Percentiles rank a stretch among this genome's conserved stretches.
phyloP scores from a whole-genome alignment of 2,329 filamentous ascomycete species.

The Daldinia eschscholtzii region DNA sequence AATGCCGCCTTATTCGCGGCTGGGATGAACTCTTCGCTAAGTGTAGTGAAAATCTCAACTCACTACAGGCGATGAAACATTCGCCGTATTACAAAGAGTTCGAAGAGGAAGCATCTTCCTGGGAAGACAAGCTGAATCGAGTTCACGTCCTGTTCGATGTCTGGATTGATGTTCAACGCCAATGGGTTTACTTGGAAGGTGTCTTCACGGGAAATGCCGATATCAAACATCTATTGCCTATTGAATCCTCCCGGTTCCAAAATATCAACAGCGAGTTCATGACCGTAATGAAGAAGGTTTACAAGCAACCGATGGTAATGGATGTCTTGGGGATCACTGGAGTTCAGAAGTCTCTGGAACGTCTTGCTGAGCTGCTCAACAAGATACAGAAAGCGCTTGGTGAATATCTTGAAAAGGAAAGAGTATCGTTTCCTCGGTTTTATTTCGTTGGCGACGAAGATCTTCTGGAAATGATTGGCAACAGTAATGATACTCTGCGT shows the following conservation, averaged over 20 bases:
- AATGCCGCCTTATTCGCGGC: conserved; percentile 94
- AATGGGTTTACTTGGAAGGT: conserved; percentile 99
- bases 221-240: conserved; percentile 96
- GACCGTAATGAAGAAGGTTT: conserved; percentile 99
- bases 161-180: conserved; percentile 99
- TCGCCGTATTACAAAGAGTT: conserved; percentile 99
- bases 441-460: conserved; percentile 99
- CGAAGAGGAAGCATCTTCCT: conserved; percentile 93
- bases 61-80: conserved; percentile 97
- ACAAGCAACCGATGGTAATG: conserved; percentile 93
- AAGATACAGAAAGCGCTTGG: conserved; percentile 99
- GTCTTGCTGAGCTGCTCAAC: conserved; percentile 95
- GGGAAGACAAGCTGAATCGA: conserved; percentile 98
- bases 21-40: conserved; percentile 99
- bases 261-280: conserved; percentile 99
- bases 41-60: conserved; percentile 98
- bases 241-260: conserved; percentile 96
- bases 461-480: conserved; percentile 97
- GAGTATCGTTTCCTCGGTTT: conserved; percentile 97
- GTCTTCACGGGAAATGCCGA: conserved; percentile 99
- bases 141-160: conserved; percentile 98
- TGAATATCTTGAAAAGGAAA: conserved; percentile 97
- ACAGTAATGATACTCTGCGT: conserved; percentile 95
- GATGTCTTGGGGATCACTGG: conserved; percentile 97
- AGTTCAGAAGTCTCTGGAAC: conserved; percentile 94